These are phyloP conservation scores for Lactarius quietus DNA, from an alignment of 768 basidiomycete genomes.

Conservation along the genomic window DNA sequence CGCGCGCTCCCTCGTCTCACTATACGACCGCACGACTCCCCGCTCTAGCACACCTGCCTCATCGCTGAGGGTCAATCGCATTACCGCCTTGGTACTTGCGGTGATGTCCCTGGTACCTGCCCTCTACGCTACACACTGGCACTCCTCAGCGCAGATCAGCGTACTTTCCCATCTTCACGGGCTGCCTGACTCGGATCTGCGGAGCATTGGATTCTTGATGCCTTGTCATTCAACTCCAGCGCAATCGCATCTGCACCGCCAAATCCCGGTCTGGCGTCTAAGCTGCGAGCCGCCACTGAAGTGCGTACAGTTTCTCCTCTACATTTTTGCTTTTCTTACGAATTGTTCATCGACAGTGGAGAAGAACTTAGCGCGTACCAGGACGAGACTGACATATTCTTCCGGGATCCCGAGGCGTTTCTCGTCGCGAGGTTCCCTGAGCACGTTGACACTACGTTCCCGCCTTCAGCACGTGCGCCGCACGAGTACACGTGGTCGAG, in stretches of 20 bases:
- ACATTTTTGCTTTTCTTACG: not conserved
- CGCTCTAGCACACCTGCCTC: conserved; percentile 7
- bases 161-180: conserved; percentile 66
- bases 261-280: conserved; percentile 74
- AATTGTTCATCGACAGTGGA: too few relatives aligned
- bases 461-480: conserved; percentile 54
- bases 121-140: conserved; percentile 69
- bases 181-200: conserved; percentile 47
- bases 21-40: conserved; percentile 16
- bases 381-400: conserved; percentile 85
- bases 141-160: conserved; percentile 74
- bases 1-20: conserved; percentile 61
- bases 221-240: conserved; percentile 97
- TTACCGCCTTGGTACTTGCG: conserved; percentile 34
- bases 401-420: conserved; percentile 63
- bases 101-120: conserved; percentile 56
- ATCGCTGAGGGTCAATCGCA: conserved; percentile 1
- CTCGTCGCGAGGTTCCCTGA: conserved; percentile 63
- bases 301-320: conserved; percentile 40
- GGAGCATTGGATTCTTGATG: conserved; percentile 77
- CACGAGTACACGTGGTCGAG: conserved; percentile 61
- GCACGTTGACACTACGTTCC: conserved; percentile 58
- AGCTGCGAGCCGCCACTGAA: conserved; percentile 90
- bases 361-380: conserved; percentile 54
- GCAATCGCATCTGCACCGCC: conserved; percentile 79